phyloP scores from a whole-genome alignment of 1,139 yeast species.

The Debaryomyces psychrophilus region DNA sequence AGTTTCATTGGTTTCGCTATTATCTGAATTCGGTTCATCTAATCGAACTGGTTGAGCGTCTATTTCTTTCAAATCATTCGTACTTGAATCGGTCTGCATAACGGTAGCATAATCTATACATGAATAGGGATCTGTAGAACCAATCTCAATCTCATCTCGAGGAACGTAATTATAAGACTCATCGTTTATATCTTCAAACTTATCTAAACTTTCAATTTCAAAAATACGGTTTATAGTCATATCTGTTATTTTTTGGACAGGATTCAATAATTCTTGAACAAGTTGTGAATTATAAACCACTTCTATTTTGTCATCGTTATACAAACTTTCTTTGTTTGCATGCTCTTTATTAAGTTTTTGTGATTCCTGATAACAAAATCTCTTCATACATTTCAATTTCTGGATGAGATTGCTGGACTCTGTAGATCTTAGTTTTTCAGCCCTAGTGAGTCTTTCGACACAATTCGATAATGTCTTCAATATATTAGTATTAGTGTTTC shows the following conservation, averaged over 20 bases:
- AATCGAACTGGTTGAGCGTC: neutral
- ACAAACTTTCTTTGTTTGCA: neutral
- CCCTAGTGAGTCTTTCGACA: conserved; percentile 17
- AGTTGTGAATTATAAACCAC: neutral
- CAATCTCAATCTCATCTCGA: neutral
- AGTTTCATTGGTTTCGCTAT: conserved; percentile 1
- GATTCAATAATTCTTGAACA: conserved; percentile 2
- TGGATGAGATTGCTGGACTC: neutral
- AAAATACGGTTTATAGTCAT: neutral
- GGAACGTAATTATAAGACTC: neutral
- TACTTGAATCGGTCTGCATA: neutral
- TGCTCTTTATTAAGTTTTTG: neutral
- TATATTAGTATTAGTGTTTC: conserved; percentile 15
- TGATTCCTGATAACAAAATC: neutral
- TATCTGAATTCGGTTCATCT: neutral
- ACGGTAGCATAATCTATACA: neutral
- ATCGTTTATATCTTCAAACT: neutral
- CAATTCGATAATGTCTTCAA: conserved; percentile 17
- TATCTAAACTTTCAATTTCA: neutral
- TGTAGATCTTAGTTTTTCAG: conserved; percentile 12
- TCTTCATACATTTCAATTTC: neutral
- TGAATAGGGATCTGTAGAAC: neutral
- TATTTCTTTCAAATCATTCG: neutral
- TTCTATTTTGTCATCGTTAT: neutral
- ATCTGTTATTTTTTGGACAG: neutral